These are phyloP conservation scores for Corchorus olitorius DNA, from an alignment of 345 rosid genomes.

Conservation along the genomic window DNA sequence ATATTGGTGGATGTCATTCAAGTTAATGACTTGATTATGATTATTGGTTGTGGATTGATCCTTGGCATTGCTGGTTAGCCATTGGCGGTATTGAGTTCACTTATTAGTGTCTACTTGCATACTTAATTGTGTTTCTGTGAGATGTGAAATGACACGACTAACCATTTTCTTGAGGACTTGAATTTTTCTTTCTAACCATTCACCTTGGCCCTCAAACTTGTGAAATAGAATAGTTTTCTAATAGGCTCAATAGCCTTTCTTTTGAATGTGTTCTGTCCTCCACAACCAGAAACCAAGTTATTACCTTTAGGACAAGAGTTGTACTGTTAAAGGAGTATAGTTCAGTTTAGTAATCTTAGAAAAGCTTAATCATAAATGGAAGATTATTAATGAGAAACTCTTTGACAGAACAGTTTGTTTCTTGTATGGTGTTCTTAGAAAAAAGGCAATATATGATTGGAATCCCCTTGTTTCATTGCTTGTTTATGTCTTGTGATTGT, in stretches of 20 bases:
- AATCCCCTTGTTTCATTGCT: background rate
- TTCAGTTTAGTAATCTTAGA: background rate
- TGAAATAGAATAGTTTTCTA: background rate
- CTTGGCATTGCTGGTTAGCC: background rate
- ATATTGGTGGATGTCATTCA: background rate
- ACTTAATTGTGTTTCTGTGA: background rate
- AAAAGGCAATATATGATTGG: background rate
- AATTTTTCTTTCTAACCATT: background rate
- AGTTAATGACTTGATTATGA: background rate
- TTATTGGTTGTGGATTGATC: background rate
- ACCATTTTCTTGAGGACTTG: background rate
- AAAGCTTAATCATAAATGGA: background rate
- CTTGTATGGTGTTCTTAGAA: background rate
- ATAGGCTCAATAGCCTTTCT: background rate
- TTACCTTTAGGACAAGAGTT: background rate
- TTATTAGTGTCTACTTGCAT: background rate
- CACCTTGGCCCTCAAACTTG: background rate
- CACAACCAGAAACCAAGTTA: background rate
- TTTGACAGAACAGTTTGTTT: too few species aligned
- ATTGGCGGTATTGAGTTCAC: background rate
- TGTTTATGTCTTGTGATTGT: background rate
- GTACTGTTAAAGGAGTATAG: background rate
- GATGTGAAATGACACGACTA: background rate
- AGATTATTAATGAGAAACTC: background rate
- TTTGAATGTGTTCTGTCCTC: background rate